A percentile compares a stretch with the other conserved stretches of the same genome.
These are phyloP conservation scores for Cyberlindnera euphorbiiphila DNA, from an alignment of 805 yeast species.

Conservation along the genomic window DNA sequence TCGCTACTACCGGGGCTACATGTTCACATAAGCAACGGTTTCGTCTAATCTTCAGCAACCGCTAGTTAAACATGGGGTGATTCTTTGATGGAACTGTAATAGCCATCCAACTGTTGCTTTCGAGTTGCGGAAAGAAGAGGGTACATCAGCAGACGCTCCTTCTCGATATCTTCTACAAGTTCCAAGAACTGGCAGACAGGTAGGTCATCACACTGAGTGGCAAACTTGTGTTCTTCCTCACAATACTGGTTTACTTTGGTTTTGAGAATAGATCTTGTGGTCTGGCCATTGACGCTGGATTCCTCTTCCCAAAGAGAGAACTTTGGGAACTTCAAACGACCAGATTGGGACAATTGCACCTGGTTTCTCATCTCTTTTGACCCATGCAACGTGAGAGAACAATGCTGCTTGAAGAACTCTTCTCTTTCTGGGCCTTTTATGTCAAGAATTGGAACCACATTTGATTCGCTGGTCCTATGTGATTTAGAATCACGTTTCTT, in stretches of 20 bases:
- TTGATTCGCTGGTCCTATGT: no score
- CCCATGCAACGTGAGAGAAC: slow-evolving; percentile 2
- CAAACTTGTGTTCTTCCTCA: neutral
- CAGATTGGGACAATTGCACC: slow-evolving; percentile 1
- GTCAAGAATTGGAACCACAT: no score
- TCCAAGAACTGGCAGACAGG: neutral
- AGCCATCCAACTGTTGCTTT: neutral
- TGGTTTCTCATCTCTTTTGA: neutral
- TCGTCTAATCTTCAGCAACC: no score
- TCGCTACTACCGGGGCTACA: no score
- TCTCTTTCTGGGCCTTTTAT: neutral
- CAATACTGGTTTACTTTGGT: slow-evolving; percentile 1
- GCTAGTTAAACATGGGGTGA: no score
- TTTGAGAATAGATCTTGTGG: slow-evolving; percentile 10
- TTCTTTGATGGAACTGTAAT: no score
- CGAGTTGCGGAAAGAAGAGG: neutral
- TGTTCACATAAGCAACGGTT: no score
- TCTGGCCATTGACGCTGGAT: no score
- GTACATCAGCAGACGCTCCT: neutral
- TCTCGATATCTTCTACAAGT: neutral
- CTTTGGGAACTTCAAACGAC: slow-evolving; percentile 1
- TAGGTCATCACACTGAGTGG: neutral
- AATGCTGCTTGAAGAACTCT: slow-evolving; percentile 4
- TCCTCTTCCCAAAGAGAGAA: neutral
- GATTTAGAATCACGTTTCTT: no score